A percentile compares a stretch with the other conserved stretches of the same genome.
These are phyloP conservation scores for Ganoderma meredithae DNA, from an alignment of 1,284 basidiomycete species.

Conservation along the genomic window DNA sequence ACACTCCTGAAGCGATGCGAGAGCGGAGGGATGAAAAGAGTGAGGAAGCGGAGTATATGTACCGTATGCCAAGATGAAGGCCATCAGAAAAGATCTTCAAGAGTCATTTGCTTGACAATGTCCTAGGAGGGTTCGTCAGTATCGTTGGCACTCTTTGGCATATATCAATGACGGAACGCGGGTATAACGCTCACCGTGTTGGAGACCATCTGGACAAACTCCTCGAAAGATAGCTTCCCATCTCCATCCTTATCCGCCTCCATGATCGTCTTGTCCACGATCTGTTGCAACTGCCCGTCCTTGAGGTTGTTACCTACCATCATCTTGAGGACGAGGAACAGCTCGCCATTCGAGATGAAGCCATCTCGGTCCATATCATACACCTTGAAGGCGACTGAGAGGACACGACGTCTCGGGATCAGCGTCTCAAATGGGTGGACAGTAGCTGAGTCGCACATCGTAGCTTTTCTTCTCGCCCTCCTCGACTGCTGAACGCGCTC, in stretches of 20 bases:
- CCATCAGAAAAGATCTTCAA: conserved; percentile 87
- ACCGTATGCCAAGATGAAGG: conserved; percentile 13
- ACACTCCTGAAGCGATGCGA: conserved; percentile 14
- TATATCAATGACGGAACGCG: conserved; percentile 29
- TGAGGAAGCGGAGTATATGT: conserved; percentile 4
- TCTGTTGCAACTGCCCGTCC: conserved; percentile 99
- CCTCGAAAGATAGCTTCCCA: conserved; percentile 96
- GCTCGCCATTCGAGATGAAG: conserved; percentile 98
- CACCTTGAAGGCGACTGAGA: conserved; percentile 93
- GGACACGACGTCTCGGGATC: neutral
- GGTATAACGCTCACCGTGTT: conserved; percentile 76
- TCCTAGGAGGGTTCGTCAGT: conserved; percentile 55
- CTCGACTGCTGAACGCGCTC: conserved; percentile 96
- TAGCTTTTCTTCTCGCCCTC: conserved; percentile 96
- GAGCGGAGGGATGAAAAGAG: neutral
- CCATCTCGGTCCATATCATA: conserved; percentile 99
- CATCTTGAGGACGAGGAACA: conserved; percentile 99
- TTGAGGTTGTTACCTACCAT: conserved; percentile 99
- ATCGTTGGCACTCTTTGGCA: conserved; percentile 9
- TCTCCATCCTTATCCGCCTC: conserved; percentile 98
- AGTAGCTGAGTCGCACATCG: conserved; percentile 71
- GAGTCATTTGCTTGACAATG: conserved; percentile 98
- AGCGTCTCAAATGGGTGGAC: neutral
- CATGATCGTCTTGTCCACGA: conserved; percentile 99
- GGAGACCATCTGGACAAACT: conserved; percentile 96